Conservation (phyloP, 2,329 filamentous ascomycete genomes). For the Fusarium brevicatenulatum region DNA sequence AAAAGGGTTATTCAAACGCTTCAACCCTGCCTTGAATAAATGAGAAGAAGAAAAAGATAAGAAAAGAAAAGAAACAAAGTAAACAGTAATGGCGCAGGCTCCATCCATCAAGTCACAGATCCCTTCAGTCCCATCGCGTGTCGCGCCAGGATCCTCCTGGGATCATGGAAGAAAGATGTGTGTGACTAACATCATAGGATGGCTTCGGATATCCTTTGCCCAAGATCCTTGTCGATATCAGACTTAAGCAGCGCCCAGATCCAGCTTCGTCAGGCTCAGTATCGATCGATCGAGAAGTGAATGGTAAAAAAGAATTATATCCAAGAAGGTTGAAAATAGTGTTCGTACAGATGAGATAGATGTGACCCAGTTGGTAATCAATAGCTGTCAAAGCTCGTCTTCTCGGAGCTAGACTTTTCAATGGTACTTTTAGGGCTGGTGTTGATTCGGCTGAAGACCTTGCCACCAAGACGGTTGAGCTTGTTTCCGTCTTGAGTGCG, state of each 20-base stretch:
- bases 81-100: slow-evolving; percentile 16
- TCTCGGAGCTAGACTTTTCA: slow-evolving; percentile 62
- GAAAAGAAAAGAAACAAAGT: not conserved
- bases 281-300: slow-evolving; percentile 36
- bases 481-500: slow-evolving; percentile 58
- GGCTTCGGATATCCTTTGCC: slow-evolving; percentile 7
- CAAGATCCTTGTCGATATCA: slow-evolving; percentile 28
- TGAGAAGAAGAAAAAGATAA: slow-evolving; percentile 3
- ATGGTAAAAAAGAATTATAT: slow-evolving; percentile 37
- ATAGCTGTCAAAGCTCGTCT: slow-evolving; percentile 57
- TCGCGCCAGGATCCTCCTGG: slow-evolving; percentile 36
- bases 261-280: slow-evolving; percentile 22
- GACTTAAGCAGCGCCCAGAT: slow-evolving; percentile 8
- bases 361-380: slow-evolving; percentile 31
- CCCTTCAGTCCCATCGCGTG: slow-evolving; percentile 30
- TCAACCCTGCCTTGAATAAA: slow-evolving; percentile 27
- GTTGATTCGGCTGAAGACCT: slow-evolving; percentile 66
- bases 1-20: slow-evolving; percentile 36
- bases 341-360: slow-evolving; percentile 33
- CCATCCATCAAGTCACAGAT: slow-evolving; percentile 34
- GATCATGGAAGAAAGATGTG: slow-evolving; percentile 27
- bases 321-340: slow-evolving; percentile 33
- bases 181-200: slow-evolving; percentile 16
- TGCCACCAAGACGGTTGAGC: slow-evolving; percentile 65
- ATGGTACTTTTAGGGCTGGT: slow-evolving; percentile 64